Conservation (phyloP, 2,329 filamentous ascomycete species). For the Calonectria naviculata region DNA sequence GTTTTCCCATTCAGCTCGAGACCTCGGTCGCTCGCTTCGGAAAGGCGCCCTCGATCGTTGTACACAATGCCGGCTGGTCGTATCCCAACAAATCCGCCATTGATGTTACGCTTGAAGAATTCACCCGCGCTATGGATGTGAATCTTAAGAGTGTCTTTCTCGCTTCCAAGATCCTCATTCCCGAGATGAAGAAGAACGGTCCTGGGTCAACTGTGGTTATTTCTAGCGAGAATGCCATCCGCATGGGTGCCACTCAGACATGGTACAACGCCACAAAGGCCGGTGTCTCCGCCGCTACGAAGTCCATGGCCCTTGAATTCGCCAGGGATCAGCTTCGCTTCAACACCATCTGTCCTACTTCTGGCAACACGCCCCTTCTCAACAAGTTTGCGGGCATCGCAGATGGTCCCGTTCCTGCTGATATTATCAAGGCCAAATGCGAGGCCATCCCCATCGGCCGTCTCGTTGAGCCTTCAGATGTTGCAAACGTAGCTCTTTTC, state of each 20-base stretch:
- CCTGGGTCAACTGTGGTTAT: conserved; percentile 26
- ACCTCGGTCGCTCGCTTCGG: conserved; percentile 23
- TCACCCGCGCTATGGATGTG: conserved; percentile 17
- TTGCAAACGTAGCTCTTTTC: conserved; percentile 33
- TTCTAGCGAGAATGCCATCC: conserved; percentile 27
- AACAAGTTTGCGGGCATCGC: conserved; percentile 31
- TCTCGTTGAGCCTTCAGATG: conserved; percentile 31
- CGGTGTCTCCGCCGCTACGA: conserved; percentile 24
- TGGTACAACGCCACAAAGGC: conserved; percentile 29
- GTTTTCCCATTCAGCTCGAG: conserved; percentile 16
- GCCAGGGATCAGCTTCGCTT: conserved; percentile 27
- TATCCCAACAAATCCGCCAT: conserved; percentile 25
- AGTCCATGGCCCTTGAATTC: conserved; percentile 27
- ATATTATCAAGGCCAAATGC: conserved; percentile 32
- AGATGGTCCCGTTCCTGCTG: conserved; percentile 26
- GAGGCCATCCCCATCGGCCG: conserved; percentile 33
- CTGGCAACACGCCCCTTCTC: conserved; percentile 20
- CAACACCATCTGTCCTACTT: conserved; percentile 25
- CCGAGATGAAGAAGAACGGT: conserved; percentile 29
- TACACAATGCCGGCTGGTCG: conserved; percentile 27
- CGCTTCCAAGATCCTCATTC: conserved; percentile 24
- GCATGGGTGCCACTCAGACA: conserved; percentile 19
- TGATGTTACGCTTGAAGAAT: conserved; percentile 24
- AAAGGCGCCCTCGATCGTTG: conserved; percentile 19
- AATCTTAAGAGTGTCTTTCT: conserved; percentile 27